These are phyloP conservation scores for Penicillium sp. DNA, from an alignment of 2,329 filamentous ascomycete species.

Conservation along the genomic window DNA sequence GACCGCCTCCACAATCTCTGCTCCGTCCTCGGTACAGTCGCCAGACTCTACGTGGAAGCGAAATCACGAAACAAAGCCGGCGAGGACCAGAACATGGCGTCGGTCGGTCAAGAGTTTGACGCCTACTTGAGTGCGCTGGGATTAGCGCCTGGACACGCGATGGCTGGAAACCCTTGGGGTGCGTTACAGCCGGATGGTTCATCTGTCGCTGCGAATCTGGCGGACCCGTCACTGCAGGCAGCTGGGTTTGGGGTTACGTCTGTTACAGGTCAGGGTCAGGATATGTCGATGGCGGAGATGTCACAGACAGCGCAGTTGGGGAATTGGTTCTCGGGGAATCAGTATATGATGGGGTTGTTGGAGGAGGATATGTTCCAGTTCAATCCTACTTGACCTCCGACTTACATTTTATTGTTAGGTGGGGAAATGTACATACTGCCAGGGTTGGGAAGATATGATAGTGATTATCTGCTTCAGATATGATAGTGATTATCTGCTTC, in stretches of 20 bases:
- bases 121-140: conserved; percentile 66
- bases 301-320: conserved; percentile 53
- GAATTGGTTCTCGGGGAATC: conserved; percentile 67
- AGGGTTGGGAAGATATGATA: neutral
- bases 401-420: neutral
- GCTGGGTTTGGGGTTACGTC: conserved; percentile 5
- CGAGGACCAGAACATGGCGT: conserved; percentile 49
- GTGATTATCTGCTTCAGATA: no score
- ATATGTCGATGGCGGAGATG: conserved; percentile 17
- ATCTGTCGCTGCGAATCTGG: neutral
- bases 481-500: neutral
- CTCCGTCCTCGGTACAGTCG: conserved; percentile 62
- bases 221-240: conserved; percentile 2
- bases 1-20: conserved; percentile 64
- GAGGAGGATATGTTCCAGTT: conserved; percentile 58
- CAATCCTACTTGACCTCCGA: conserved; percentile 15
- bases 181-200: conserved; percentile 13
- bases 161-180: conserved; percentile 1
- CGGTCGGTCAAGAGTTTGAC: conserved; percentile 63
- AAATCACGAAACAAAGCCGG: conserved; percentile 58
- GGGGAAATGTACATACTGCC: neutral
- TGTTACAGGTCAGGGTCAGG: conserved; percentile 11
- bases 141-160: conserved; percentile 48
- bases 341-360: conserved; percentile 65
- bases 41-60: conserved; percentile 63